Conservation (phyloP, 1,139 yeast species). For the Waltiozyma sp. region DNA sequence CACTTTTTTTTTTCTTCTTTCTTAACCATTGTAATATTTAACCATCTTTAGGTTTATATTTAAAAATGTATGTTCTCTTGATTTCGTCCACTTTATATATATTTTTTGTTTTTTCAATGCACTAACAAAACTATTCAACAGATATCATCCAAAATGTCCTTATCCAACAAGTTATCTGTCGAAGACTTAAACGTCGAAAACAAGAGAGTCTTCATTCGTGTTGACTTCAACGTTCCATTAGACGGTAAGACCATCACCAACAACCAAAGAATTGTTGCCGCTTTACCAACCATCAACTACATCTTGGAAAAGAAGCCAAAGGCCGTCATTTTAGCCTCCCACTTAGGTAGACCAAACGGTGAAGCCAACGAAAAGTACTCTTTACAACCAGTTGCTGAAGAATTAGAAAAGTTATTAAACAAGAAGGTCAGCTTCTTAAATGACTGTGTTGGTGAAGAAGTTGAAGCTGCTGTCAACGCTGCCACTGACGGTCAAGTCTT, state of each 20-base stretch:
- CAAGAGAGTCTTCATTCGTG: conserved; percentile 93
- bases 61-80: neutral
- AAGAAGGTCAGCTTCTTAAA: conserved; percentile 63
- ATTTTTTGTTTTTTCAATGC: neutral
- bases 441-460: conserved; percentile 86
- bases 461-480: conserved; percentile 60
- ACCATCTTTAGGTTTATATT: neutral
- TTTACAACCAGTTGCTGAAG: conserved; percentile 82
- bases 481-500: conserved; percentile 58
- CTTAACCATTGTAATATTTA: neutral
- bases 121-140: neutral
- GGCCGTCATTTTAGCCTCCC: conserved; percentile 85
- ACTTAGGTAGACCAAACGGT: conserved; percentile 97
- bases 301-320: conserved; percentile 85
- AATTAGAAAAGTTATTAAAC: conserved; percentile 64
- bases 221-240: conserved; percentile 94
- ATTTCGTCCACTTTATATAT: too few species aligned
- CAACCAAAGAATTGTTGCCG: conserved; percentile 98
- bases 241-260: conserved; percentile 94
- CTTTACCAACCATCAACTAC: conserved; percentile 90
- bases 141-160: conserved; percentile 56
- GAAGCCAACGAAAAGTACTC: conserved; percentile 75
- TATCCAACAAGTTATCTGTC: conserved; percentile 84
- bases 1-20: neutral
- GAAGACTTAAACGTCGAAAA: conserved; percentile 76